A percentile compares a stretch with the other conserved stretches of the same genome.
Conservation (phyloP, 2,329 filamentous ascomycete genomes). For the Stylonectria norvegica region DNA sequence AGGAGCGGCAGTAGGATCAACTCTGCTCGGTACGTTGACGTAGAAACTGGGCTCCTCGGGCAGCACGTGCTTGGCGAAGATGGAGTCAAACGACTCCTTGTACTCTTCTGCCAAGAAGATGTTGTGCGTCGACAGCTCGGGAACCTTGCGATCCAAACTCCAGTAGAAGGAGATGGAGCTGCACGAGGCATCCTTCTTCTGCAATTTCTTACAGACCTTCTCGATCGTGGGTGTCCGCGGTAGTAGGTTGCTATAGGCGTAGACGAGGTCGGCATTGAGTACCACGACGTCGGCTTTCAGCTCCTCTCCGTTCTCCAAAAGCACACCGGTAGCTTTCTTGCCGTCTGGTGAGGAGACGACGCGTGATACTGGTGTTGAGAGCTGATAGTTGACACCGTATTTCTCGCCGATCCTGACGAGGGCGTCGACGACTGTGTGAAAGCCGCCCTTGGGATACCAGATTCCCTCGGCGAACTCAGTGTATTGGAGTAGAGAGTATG, state of each 20-base stretch:
- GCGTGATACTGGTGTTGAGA: slow-evolving; percentile 54
- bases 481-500: slow-evolving; percentile 71
- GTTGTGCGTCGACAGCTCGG: slow-evolving; percentile 67
- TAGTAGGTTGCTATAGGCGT: slow-evolving; percentile 69
- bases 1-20: slow-evolving; percentile 66
- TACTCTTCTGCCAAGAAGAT: slow-evolving; percentile 75
- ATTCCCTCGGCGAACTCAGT: slow-evolving; percentile 71
- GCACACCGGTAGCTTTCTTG: slow-evolving; percentile 53
- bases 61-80: slow-evolving; percentile 66
- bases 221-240: slow-evolving; percentile 41
- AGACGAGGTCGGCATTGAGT: slow-evolving; percentile 71
- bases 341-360: slow-evolving; percentile 46
- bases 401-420: slow-evolving; percentile 61
- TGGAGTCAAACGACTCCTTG: slow-evolving; percentile 68
- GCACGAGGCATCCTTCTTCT: slow-evolving; percentile 58
- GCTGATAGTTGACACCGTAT: slow-evolving; percentile 59
- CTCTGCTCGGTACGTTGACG: slow-evolving; percentile 69
- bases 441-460: slow-evolving; percentile 70
- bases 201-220: slow-evolving; percentile 31
- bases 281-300: slow-evolving; percentile 63
- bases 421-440: slow-evolving; percentile 58
- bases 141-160: slow-evolving; percentile 58
- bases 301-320: slow-evolving; percentile 54
- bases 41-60: slow-evolving; percentile 71
- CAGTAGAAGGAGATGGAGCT: slow-evolving; percentile 77